A percentile compares a stretch with the other conserved stretches of the same genome.
Conservation (phyloP, 1,284 basidiomycete species). For the Cryptococcus wingfieldii region DNA sequence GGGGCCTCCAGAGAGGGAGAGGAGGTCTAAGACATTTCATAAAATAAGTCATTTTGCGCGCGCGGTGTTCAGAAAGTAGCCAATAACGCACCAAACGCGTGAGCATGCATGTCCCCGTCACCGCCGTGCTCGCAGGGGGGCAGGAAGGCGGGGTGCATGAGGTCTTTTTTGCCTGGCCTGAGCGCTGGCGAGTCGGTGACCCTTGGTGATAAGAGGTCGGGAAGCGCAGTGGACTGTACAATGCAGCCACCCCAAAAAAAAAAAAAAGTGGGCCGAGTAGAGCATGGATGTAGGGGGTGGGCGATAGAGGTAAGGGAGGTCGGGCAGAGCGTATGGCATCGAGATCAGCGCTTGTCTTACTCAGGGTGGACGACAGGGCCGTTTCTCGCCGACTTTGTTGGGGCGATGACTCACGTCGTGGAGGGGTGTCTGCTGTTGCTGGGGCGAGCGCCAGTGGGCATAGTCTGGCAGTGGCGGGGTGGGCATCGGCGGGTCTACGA, state of each 20-base stretch:
- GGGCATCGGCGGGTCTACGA: no score
- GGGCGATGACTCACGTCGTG: conserved; percentile 21
- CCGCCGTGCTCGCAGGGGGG: conserved; percentile 41
- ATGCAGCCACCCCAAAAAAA: not conserved
- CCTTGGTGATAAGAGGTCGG: conserved; percentile 12
- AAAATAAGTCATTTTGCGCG: not conserved
- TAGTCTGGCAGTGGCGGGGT: conserved; percentile 4
- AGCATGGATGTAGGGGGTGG: conserved; percentile 1
- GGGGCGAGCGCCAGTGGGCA: conserved; percentile 27
- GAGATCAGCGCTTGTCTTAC: not conserved
- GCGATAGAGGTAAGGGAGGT: not conserved
- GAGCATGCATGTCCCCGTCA: conserved; percentile 44
- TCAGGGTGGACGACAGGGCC: not conserved
- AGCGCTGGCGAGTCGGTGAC: conserved; percentile 9
- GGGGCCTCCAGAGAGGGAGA: conserved; percentile 28
- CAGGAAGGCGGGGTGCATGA: conserved; percentile 41
- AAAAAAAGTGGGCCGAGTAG: conserved; percentile 3
- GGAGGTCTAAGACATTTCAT: conserved; percentile 26
- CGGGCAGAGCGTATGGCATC: not conserved
- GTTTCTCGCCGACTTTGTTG: not conserved
- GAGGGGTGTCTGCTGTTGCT: conserved; percentile 25
- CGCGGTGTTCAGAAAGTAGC: not conserved
- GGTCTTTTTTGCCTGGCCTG: conserved; percentile 21
- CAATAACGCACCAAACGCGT: conserved; percentile 40
- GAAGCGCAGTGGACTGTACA: conserved; percentile 9